Base-by-base conservation (phyloP, 208 protist genomes). In the Acanthamoeba sp. region DNA sequence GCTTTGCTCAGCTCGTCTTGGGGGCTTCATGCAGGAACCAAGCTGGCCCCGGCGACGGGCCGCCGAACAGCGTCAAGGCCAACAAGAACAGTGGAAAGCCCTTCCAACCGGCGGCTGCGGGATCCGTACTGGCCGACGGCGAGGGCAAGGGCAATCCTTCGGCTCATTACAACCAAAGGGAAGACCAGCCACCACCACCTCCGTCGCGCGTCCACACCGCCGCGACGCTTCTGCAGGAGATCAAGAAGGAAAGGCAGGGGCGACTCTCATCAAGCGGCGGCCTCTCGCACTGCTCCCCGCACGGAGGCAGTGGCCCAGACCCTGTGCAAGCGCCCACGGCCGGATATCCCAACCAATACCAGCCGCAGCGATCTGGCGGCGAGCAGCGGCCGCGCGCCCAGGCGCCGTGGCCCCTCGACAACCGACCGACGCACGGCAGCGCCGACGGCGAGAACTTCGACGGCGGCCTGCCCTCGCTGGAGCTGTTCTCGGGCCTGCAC, bases 401-500 rank as follows among this genome's bases (percentile, higher is more conserved):
- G 20, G 14, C 22, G 69, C 38, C 36, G 14, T 78, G 38, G 69
- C 36, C 36, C 27, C 24, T 78, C 20, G 24, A 42, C 69, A 32
- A 36, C 32, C 5, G 24, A 4, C 9, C 6, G 10, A 3, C 10
- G 32, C 38, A 5, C 4, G 1, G 1, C 9, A 57, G 18, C 7
- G 7, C 50, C 7, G 52, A 18, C 12, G 76, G 14, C n/a, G 36
- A 48, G 4, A 27, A 24, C 32, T 2, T 22, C 0, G 40, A 7
- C 42, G 32, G n/a, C 42, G 42, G 40, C 18, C 29, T 52, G 29
- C 80, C 42, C 27, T 36, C 42, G 48, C 52, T 88, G 18, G 80
- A 88, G 80, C 80, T 88, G 27, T 88, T 88, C 80, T 88, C 80
- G 32, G 80, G 80, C 45, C 52, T 88, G 10, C 80, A 88, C 5